Evolutionary conservation across 371 early-diverging fungal species (phyloP).

Genomic region (Mucor velutinosus): DNA sequence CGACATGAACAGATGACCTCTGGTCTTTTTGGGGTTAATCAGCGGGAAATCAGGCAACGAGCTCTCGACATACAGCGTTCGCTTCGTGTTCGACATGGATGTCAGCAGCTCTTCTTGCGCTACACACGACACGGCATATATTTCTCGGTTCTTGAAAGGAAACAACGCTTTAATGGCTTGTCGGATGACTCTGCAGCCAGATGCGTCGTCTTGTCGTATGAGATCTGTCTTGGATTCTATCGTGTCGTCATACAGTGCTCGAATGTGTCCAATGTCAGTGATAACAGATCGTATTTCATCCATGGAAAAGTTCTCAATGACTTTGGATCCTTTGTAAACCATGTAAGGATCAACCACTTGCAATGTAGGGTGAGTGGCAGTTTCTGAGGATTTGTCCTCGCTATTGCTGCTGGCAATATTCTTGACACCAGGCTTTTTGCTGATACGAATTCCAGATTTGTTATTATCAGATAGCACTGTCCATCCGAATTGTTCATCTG

Average conservation of each 20-base stretch:
- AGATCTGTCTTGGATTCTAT: conserved; percentile 43
- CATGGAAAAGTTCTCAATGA: conserved; percentile 60
- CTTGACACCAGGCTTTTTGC: conserved; percentile 43
- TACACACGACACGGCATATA: conserved; percentile 36
- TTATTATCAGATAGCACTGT: conserved; percentile 44
- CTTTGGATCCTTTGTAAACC: conserved; percentile 56
- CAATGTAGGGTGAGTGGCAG: not conserved
- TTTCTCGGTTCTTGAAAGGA: conserved; percentile 52
- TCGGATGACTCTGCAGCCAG: conserved; percentile 47
- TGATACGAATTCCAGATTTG: conserved; percentile 46
- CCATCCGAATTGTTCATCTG: conserved; percentile 55
- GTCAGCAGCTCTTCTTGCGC: conserved; percentile 37
- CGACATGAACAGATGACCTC: conserved; percentile 48
- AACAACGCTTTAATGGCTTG: conserved; percentile 55
- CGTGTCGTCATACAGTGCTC: conserved; percentile 48
- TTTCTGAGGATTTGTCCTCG: not conserved
- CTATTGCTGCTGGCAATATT: not conserved
- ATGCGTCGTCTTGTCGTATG: conserved; percentile 31
- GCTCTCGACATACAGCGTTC: conserved; percentile 41
- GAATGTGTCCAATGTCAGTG: conserved; percentile 41
- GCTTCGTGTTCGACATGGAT: conserved; percentile 20
- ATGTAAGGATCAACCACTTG: conserved; percentile 54
- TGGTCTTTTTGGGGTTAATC: conserved; percentile 31
- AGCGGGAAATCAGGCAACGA: conserved; percentile 37
- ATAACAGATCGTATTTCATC: conserved; percentile 61